These are phyloP conservation scores for Phytophthora melonis DNA, from an alignment of 352 stramenopile species.

Conservation along the genomic window DNA sequence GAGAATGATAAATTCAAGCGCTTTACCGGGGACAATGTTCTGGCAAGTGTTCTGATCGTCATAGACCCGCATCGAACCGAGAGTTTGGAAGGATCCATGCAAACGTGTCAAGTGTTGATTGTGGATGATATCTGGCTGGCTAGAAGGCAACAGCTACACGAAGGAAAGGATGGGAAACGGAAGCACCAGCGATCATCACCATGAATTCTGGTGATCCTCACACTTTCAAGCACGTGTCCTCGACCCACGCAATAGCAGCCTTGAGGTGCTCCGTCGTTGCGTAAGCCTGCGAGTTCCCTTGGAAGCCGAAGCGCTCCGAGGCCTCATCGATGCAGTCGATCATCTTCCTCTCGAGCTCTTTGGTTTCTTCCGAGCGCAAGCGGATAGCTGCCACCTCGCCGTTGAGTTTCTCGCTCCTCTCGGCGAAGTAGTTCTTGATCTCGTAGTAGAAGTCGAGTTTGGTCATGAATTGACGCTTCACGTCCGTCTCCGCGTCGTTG, in stretches of 20 bases:
- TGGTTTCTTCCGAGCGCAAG: conserved; percentile 16
- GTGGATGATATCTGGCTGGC: neutral
- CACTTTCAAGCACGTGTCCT: conserved; percentile 19
- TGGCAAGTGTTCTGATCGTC: no score
- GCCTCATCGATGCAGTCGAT: conserved; percentile 34
- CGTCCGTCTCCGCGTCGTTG: conserved; percentile 9
- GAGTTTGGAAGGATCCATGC: no score
- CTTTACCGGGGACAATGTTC: neutral
- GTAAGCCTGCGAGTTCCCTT: neutral
- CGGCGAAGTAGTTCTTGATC: conserved; percentile 44
- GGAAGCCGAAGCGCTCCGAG: conserved; percentile 22
- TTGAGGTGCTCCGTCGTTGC: conserved; percentile 26
- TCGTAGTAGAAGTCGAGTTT: conserved; percentile 57
- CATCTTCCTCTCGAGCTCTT: conserved; percentile 27
- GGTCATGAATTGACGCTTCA: conserved; percentile 42
- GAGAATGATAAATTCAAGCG: neutral
- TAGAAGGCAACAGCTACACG: neutral
- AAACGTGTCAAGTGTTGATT: no score
- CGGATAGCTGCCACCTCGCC: conserved; percentile 18
- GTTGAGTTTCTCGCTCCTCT: conserved; percentile 18
- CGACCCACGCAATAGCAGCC: conserved; percentile 28
- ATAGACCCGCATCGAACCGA: no score
- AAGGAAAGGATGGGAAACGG: neutral
- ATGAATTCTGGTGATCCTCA: neutral
- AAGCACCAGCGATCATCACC: neutral